These are phyloP conservation scores for Friedmanniomyces endolithicus DNA, from an alignment of 495 filamentous ascomycete species.

Conservation along the genomic window DNA sequence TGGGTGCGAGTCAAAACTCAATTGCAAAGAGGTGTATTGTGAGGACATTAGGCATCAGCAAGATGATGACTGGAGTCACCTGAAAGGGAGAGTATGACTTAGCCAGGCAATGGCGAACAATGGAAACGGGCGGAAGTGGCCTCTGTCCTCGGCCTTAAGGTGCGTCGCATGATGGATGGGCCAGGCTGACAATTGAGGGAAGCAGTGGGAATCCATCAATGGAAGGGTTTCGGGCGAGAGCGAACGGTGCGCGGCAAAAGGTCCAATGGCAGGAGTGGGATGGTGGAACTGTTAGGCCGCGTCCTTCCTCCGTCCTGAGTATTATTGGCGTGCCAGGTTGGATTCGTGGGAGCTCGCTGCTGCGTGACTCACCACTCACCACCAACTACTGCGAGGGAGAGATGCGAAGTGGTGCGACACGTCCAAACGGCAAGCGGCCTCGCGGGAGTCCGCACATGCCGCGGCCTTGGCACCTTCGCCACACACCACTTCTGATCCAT, in stretches of 20 bases:
- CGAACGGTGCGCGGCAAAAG: too few species aligned
- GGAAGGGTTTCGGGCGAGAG: background rate
- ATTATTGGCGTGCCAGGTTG: too few species aligned
- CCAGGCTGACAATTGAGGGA: background rate
- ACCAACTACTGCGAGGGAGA: too few species aligned
- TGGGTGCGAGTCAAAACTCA: background rate
- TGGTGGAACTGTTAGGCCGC: too few species aligned
- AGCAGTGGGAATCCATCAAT: background rate
- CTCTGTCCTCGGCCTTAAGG: background rate
- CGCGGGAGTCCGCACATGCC: background rate
- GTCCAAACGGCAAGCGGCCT: too few species aligned
- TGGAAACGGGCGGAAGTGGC: background rate
- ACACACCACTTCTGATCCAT: background rate
- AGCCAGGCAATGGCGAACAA: conserved; percentile 4
- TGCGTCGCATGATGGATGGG: background rate
- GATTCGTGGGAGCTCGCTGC: too few species aligned
- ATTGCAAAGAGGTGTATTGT: background rate
- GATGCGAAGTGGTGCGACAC: too few species aligned
- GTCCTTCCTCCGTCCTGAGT: too few species aligned
- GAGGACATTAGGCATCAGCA: background rate
- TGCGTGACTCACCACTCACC: too few species aligned
- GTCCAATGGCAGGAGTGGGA: too few species aligned
- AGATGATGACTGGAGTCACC: background rate
- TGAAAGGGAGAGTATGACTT: background rate
- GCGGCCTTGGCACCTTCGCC: background rate